A percentile compares a stretch with the other conserved stretches of the same genome.
Conservation (phyloP, 805 yeast genomes). For the Saccharomycopsis guyanensis region DNA sequence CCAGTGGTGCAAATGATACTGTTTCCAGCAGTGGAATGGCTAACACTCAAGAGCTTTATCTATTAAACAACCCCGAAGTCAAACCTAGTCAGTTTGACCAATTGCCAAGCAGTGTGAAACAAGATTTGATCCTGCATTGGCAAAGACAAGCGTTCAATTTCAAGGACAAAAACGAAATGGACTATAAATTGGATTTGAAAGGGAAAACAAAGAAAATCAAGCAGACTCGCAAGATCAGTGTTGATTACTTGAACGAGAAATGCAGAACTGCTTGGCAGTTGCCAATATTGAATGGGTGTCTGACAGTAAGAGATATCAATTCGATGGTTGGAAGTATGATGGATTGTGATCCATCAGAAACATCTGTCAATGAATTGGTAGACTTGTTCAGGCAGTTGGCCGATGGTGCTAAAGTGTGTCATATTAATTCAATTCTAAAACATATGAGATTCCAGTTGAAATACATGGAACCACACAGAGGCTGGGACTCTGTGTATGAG, state of each 20-base stretch:
- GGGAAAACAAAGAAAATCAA: constrained; percentile 1
- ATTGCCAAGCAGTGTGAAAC: constrained; percentile 10
- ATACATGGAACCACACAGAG: too few species aligned
- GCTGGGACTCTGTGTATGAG: too few species aligned
- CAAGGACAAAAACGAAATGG: constrained; percentile 11
- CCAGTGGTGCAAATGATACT: not conserved
- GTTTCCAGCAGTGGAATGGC: constrained; percentile 3
- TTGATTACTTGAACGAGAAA: not conserved
- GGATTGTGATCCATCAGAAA: not conserved
- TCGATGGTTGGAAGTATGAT: not conserved
- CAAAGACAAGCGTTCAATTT: constrained; percentile 11
- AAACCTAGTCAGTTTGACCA: constrained; percentile 11
- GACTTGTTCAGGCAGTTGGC: not conserved
- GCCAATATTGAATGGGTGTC: not conserved
- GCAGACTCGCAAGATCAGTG: not conserved
- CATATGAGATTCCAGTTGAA: not conserved
- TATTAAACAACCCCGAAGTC: constrained; percentile 13
- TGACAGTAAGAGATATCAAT: not conserved
- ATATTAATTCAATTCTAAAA: not conserved
- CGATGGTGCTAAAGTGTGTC: not conserved
- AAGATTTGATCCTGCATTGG: constrained; percentile 14
- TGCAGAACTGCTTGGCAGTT: not conserved
- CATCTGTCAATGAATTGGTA: not conserved
- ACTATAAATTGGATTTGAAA: constrained; percentile 10
- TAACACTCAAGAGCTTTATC: constrained; percentile 16